Evolutionary conservation across 2,329 filamentous ascomycete genomes (phyloP).

Genomic region (Xylariaceae sp.): DNA sequence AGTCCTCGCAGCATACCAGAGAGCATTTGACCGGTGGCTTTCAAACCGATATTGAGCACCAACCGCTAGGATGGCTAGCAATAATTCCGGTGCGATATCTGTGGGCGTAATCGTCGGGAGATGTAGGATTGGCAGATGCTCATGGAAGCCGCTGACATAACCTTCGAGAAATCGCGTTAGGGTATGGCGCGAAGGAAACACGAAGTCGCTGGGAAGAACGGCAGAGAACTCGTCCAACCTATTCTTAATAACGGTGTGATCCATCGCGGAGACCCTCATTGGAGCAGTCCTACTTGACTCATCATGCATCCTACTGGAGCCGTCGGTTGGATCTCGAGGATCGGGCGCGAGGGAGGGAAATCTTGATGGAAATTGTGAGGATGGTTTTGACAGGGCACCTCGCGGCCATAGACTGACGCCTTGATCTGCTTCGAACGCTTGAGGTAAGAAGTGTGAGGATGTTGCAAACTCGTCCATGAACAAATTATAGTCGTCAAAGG

Average conservation of each 20-base stretch:
- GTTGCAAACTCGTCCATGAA: constrained; percentile 54
- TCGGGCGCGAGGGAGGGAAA: constrained; percentile 52
- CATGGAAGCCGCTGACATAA: constrained; percentile 62
- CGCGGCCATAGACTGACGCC: constrained; percentile 48
- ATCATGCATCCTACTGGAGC: constrained; percentile 36
- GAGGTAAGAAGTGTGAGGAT: constrained; percentile 50
- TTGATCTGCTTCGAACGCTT: constrained; percentile 49
- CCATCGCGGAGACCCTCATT: constrained; percentile 47
- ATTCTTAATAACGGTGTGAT: constrained; percentile 51
- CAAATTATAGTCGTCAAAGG: constrained; percentile 53
- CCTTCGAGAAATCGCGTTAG: constrained; percentile 64
- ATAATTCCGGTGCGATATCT: constrained; percentile 61
- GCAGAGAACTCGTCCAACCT: constrained; percentile 57
- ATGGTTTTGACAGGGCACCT: constrained; percentile 42
- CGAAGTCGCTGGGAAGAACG: constrained; percentile 56
- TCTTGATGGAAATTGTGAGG: constrained; percentile 49
- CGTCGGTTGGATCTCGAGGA: constrained; percentile 40
- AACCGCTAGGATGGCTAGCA: constrained; percentile 62
- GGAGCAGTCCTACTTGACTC: constrained; percentile 36
- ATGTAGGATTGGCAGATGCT: constrained; percentile 56
- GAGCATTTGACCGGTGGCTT: constrained; percentile 50
- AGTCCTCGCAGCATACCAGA: constrained; percentile 57
- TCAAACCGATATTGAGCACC: constrained; percentile 63
- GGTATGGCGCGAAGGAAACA: constrained; percentile 63
- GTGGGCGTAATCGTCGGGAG: constrained; percentile 59